Percentiles rank a stretch among this genome's conserved stretches.
phyloP scores from a whole-genome alignment of 768 basidiomycete genomes.

The Serendipita vermifera region DNA sequence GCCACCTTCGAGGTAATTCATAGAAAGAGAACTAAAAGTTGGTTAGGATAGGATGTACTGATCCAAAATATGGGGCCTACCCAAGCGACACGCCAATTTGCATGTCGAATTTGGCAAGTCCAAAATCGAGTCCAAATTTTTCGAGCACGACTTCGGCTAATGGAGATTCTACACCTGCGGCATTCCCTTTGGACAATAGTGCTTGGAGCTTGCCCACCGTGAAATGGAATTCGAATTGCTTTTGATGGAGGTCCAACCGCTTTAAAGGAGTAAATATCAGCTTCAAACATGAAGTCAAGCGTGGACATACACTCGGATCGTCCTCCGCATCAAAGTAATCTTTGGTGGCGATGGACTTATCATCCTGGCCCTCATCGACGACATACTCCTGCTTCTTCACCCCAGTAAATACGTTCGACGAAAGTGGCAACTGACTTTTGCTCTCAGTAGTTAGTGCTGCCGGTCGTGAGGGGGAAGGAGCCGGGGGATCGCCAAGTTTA shows the following conservation, averaged over 20 bases:
- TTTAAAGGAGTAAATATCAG: neutral
- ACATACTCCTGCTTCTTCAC: slow-evolving; percentile 8
- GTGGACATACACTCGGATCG: slow-evolving; percentile 35
- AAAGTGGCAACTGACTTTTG: slow-evolving; percentile 11
- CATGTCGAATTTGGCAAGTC: slow-evolving; percentile 74
- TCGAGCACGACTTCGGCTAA: slow-evolving; percentile 71
- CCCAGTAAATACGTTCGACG: slow-evolving; percentile 3
- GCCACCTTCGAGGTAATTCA: slow-evolving; percentile 54
- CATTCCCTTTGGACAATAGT: slow-evolving; percentile 55
- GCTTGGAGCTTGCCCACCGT: slow-evolving; percentile 72
- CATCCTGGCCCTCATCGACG: slow-evolving; percentile 19
- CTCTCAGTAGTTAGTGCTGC: slow-evolving; percentile 11
- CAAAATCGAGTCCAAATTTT: slow-evolving; percentile 62
- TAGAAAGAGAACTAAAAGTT: slow-evolving; percentile 47
- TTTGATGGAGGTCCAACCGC: slow-evolving; percentile 34
- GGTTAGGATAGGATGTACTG: neutral
- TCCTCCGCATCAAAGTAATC: slow-evolving; percentile 62
- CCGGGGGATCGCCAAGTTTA: slow-evolving; percentile 44
- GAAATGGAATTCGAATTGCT: slow-evolving; percentile 75
- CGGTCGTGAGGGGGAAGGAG: slow-evolving; percentile 10
- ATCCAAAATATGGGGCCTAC: slow-evolving; percentile 28
- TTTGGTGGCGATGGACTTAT: slow-evolving; percentile 5
- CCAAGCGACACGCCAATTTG: slow-evolving; percentile 69
- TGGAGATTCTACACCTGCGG: slow-evolving; percentile 50
- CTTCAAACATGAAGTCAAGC: neutral